Percentiles rank a stretch among this genome's conserved stretches.
These are phyloP conservation scores for Rhizopogon salebrosus DNA, from an alignment of 768 basidiomycete species.

Conservation along the genomic window DNA sequence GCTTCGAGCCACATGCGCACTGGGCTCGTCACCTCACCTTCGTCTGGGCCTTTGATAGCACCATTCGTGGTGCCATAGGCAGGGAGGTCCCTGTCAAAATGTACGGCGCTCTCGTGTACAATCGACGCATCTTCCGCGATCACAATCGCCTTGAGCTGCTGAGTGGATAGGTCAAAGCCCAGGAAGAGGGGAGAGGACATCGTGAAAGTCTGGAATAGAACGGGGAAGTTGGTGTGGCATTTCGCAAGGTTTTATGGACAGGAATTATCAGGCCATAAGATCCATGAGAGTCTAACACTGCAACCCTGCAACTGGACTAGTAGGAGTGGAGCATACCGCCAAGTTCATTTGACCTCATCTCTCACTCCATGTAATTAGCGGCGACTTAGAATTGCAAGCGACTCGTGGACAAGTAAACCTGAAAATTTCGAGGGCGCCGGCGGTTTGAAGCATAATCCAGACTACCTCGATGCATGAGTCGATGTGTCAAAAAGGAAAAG, in stretches of 20 bases:
- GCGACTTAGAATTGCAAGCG: too few relatives aligned
- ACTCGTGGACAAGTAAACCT: too few relatives aligned
- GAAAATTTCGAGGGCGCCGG: too few relatives aligned
- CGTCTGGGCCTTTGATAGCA: constrained; percentile 55
- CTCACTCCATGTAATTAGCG: too few relatives aligned
- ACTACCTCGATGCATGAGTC: too few relatives aligned
- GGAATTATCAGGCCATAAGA: neutral
- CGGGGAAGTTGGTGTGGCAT: neutral
- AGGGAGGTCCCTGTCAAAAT: constrained; percentile 79
- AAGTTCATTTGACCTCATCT: too few relatives aligned
- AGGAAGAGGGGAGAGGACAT: constrained; percentile 47
- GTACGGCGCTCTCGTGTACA: constrained; percentile 65
- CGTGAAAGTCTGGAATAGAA: neutral
- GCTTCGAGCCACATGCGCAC: constrained; percentile 85
- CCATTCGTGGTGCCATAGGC: constrained; percentile 63
- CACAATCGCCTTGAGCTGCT: constrained; percentile 75
- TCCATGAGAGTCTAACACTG: neutral
- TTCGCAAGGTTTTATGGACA: neutral
- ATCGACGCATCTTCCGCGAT: constrained; percentile 51
- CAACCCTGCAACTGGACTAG: too few relatives aligned
- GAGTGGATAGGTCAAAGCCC: constrained; percentile 84
- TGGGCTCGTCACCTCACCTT: constrained; percentile 75
- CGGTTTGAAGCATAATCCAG: too few relatives aligned
- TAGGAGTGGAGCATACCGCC: too few relatives aligned
- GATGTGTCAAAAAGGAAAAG: too few relatives aligned